These are phyloP conservation scores for Microcyclospora tardicrescens DNA, from an alignment of 2,329 filamentous ascomycete species.

Conservation along the genomic window DNA sequence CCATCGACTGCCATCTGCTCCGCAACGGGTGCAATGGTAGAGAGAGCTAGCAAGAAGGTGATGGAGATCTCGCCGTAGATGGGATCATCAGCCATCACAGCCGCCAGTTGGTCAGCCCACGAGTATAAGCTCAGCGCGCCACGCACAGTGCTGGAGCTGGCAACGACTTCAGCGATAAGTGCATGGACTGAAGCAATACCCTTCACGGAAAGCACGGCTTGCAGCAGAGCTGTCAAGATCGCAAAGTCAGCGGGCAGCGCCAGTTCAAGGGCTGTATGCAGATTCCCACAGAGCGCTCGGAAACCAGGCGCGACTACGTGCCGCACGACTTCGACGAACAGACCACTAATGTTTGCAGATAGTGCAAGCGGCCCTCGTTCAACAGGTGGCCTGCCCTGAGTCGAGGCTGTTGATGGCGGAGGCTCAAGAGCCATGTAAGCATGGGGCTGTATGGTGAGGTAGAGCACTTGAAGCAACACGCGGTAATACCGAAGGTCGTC, in stretches of 20 bases:
- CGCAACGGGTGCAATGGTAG: constrained; percentile 64
- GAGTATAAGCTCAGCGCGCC: constrained; percentile 81
- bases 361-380: constrained; percentile 1
- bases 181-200: constrained; percentile 46
- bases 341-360: constrained; percentile 33
- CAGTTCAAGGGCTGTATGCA: constrained; percentile 46
- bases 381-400: not conserved
- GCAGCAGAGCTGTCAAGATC: constrained; percentile 75
- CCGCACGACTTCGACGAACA: constrained; percentile 67
- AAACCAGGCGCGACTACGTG: constrained; percentile 71
- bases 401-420: not conserved
- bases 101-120: constrained; percentile 74
- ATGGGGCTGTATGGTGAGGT: constrained; percentile 63
- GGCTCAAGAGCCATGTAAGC: constrained; percentile 11
- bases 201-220: constrained; percentile 68
- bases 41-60: constrained; percentile 77
- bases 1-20: constrained; percentile 77
- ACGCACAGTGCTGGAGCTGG: constrained; percentile 56
- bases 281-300: constrained; percentile 61
- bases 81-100: constrained; percentile 66
- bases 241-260: constrained; percentile 62
- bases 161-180: constrained; percentile 35
- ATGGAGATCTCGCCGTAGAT: constrained; percentile 88
- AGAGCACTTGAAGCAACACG: constrained; percentile 69
- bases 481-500: constrained; percentile 62